Evolutionary conservation across 345 rosid species (phyloP).

Genomic region (Sonneratia alba): DNA sequence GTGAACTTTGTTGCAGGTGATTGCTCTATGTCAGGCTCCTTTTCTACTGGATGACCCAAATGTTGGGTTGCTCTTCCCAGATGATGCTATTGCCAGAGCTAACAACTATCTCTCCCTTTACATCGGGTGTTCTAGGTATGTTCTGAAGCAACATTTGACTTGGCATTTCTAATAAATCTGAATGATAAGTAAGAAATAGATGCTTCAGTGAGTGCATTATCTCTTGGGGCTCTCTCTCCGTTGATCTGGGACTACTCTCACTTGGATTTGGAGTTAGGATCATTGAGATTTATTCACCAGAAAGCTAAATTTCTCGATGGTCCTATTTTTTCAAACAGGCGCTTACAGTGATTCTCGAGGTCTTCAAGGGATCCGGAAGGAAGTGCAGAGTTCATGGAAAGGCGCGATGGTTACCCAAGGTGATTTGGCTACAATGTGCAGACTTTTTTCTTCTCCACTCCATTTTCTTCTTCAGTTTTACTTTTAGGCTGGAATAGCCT

Average conservation of each 20-base stretch:
- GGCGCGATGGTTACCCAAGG: conserved; percentile 99
- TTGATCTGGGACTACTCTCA: background rate
- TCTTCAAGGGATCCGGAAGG: conserved; percentile 78
- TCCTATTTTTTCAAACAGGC: conserved; percentile 29
- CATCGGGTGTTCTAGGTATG: conserved; percentile 90
- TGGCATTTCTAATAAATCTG: background rate
- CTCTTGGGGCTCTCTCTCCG: background rate
- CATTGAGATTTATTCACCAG: background rate
- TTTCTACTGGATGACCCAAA: conserved; percentile 91
- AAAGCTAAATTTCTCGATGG: background rate
- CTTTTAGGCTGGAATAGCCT: background rate
- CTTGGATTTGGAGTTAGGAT: background rate
- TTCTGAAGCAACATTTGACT: background rate
- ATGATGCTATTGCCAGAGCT: conserved; percentile 93
- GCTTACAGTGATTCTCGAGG: conserved; percentile 99
- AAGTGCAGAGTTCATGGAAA: conserved; percentile 86
- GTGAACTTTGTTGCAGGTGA: conserved; percentile 44
- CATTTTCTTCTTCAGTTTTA: background rate
- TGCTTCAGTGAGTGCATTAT: background rate
- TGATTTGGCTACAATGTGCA: conserved; percentile 6
- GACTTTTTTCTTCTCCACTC: background rate
- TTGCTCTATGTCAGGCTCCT: conserved; percentile 98
- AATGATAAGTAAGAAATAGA: background rate
- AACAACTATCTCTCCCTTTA: conserved; percentile 75
- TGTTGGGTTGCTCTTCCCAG: conserved; percentile 82